Conservation (phyloP, 305 asterid species). For the Solanum hybrid region DNA sequence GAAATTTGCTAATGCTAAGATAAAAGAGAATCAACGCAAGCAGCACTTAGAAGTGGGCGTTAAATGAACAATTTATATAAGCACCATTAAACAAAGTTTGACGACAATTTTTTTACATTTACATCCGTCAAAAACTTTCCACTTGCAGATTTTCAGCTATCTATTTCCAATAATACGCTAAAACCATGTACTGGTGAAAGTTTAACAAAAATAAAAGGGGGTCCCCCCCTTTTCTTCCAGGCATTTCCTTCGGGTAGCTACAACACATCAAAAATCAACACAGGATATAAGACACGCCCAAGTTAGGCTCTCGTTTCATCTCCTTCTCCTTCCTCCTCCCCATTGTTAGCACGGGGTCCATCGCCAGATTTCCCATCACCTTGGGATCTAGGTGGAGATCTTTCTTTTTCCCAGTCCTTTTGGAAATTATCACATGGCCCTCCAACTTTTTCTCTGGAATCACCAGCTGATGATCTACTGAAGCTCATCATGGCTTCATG, state of each 20-base stretch:
- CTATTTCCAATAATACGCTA: not conserved
- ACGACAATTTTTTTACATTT: not conserved
- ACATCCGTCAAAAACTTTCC: not conserved
- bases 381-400: not conserved
- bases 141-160: not conserved
- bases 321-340: constrained; percentile 6
- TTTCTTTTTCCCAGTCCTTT: constrained; percentile 12
- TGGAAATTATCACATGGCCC: not conserved
- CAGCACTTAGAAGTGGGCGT: not conserved
- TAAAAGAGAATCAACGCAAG: not conserved
- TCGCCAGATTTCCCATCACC: not conserved
- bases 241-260: not conserved
- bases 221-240: not conserved
- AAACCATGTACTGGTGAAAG: not conserved
- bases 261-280: not conserved
- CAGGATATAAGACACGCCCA: not conserved
- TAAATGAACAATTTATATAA: not conserved
- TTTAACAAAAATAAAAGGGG: not conserved
- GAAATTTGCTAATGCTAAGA: not conserved
- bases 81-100: not conserved
- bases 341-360: not conserved
- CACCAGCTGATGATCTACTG: constrained; percentile 7
- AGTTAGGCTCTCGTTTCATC: not conserved
- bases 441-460: not conserved
- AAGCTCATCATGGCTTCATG: constrained; percentile 35